Percentiles rank a stretch among this genome's conserved stretches.
Evolutionary conservation across 345 rosid species (phyloP).

Genomic region (Boechera stricta): DNA sequence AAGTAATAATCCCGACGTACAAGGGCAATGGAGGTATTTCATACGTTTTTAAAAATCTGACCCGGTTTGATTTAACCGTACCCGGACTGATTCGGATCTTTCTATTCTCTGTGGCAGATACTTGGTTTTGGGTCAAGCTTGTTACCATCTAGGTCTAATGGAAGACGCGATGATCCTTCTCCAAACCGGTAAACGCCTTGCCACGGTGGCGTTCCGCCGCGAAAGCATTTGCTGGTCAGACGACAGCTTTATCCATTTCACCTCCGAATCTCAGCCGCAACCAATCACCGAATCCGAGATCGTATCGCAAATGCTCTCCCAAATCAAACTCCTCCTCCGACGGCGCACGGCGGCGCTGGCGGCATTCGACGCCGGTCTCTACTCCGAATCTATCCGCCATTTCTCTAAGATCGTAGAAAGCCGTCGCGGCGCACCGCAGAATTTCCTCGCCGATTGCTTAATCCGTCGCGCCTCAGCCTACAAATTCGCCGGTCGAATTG

Average conservation of each 20-base stretch:
- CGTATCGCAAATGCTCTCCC: conserved; percentile 64
- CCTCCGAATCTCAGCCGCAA: conserved; percentile 59
- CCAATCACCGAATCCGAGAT: conserved; percentile 45
- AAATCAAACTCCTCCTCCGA: conserved; percentile 80
- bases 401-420: conserved; percentile 85
- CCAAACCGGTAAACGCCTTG: conserved; percentile 94
- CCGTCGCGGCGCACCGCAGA: conserved; percentile 83
- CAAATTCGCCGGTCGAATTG: conserved; percentile 70
- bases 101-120: conserved; percentile 55
- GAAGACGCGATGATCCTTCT: conserved; percentile 95
- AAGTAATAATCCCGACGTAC: conserved; percentile 65
- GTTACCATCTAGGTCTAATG: conserved; percentile 90
- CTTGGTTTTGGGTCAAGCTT: conserved; percentile 84
- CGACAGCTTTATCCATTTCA: conserved; percentile 71
- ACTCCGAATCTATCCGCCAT: conserved; percentile 91
- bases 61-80: neutral
- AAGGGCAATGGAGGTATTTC: conserved; percentile 90
- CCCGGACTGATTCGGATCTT: conserved; percentile 32
- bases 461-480: conserved; percentile 84
- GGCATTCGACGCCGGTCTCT: conserved; percentile 82
- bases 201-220: conserved; percentile 92
- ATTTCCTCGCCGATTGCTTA: conserved; percentile 81
- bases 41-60: rapidly evolving
- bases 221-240: conserved; percentile 83
- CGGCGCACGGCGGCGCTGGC: conserved; percentile 91